Base-by-base conservation (phyloP, 2,329 filamentous ascomycete genomes). In the Taxawa tesnikishii region DNA sequence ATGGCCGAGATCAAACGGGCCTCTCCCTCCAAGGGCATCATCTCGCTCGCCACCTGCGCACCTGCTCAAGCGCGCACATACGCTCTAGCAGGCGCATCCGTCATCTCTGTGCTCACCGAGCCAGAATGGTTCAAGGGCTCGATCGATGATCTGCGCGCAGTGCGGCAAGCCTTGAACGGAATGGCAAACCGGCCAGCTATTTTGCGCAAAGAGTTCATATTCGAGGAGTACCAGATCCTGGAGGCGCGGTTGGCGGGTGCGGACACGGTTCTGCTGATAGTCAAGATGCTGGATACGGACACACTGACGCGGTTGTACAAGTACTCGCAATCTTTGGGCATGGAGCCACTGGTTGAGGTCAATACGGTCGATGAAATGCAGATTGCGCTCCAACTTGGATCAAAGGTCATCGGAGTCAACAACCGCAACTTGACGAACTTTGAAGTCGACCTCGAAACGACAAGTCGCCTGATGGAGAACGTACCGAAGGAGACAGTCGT, bases 121-220 rank as follows among this genome's bases (percentile, higher is more conserved):
- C 90, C 92, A 0, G 82, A 96, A 51, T 98, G 90, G 90, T 98
- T 98, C 67, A 96, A 94, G 61, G 90, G 90, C 29, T 93, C 81
- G 56, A 87, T 98, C 38, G 88, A 98, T 37, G 90, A 98, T 53
- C 63, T 98, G 33, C 75, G 82, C 38, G 75, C 79, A 19, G 90
- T 96, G 17, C 75, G 90, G 27, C 82, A 88, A 55, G 85, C 83
- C 29, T 63, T 98, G n/a, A 75, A 85, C 46, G 79, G 81, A 9
- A 85, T 98, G 78, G 79, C 83, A 2, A 92, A 94, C 53, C 73
- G 90, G 32, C 92, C 90, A 3, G 92, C 88, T 2, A 73, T 98
- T 9, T 63, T 98, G 17, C 77, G 92, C 15, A 98, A 98, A 53
- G 90, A 98, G 47, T 98, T 98, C 49, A 76, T 98, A 25, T 98